Conservation (phyloP, 306 rosid species). For the Pyrus bretschneideri region DNA sequence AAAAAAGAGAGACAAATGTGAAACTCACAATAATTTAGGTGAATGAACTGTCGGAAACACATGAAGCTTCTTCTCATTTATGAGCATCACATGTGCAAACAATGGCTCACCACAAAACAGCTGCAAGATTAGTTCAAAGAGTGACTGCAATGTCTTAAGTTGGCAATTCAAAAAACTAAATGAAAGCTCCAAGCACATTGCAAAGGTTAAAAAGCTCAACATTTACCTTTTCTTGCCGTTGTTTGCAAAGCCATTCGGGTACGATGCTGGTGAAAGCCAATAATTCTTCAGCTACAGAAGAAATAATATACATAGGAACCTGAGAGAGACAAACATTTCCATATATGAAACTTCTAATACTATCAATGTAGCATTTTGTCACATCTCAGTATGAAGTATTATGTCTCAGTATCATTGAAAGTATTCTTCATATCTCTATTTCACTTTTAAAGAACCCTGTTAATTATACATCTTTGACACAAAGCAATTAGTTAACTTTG, state of each 20-base stretch:
- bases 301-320: conserved; percentile 83
- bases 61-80: conserved; percentile 57
- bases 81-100: conserved; percentile 52
- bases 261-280: conserved; percentile 59
- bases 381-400: neutral
- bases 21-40: conserved; percentile 57
- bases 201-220: conserved; percentile 9
- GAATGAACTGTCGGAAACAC: conserved; percentile 65
- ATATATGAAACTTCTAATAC: neutral
- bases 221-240: conserved; percentile 62
- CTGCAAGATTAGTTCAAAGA: conserved; percentile 40
- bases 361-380: neutral
- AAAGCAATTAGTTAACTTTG: neutral
- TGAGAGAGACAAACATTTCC: conserved; percentile 14
- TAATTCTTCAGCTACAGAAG: conserved; percentile 76
- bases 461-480: neutral
- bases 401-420: neutral
- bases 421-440: no score
- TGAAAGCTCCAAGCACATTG: conserved; percentile 11
- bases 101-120: conserved; percentile 68
- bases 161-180: neutral
- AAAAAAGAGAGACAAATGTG: neutral
- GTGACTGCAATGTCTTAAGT: conserved; percentile 15
- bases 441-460: neutral
- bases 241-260: conserved; percentile 82